Percentiles rank a stretch among this genome's conserved stretches.
Evolutionary conservation across 2,329 filamentous ascomycete genomes (phyloP).

Genomic region (Pseudocercospora fuligena): DNA sequence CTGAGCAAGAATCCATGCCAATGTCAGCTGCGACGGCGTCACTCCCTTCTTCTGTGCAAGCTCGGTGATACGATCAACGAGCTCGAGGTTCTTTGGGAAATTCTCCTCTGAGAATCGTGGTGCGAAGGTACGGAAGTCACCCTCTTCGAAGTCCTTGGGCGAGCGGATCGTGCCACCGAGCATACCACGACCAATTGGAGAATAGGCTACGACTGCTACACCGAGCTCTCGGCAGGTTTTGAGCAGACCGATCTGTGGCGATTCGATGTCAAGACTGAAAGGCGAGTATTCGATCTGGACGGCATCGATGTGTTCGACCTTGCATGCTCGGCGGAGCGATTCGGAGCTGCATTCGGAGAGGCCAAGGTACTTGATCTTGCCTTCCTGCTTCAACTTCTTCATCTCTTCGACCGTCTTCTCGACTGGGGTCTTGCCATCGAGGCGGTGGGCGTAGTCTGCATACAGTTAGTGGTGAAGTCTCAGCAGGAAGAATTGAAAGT

Average conservation of each 20-base stretch:
- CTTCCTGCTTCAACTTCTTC: slow-evolving; percentile 55
- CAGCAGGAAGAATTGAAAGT: neutral
- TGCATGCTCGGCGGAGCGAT: slow-evolving; percentile 57
- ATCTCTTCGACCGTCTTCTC: slow-evolving; percentile 57
- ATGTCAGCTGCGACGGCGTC: slow-evolving; percentile 62
- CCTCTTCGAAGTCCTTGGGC: slow-evolving; percentile 53
- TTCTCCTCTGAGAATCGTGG: slow-evolving; percentile 60
- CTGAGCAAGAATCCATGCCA: slow-evolving; percentile 68
- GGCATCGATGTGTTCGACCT: slow-evolving; percentile 57
- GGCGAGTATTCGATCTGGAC: slow-evolving; percentile 58
- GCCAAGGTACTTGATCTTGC: slow-evolving; percentile 63
- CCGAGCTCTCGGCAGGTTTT: slow-evolving; percentile 64
- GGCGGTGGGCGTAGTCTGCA: slow-evolving; percentile 46
- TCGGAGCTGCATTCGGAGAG: slow-evolving; percentile 57
- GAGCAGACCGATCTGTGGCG: slow-evolving; percentile 54
- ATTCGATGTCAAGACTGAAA: slow-evolving; percentile 65
- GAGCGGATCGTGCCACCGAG: slow-evolving; percentile 57
- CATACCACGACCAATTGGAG: slow-evolving; percentile 64
- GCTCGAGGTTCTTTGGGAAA: slow-evolving; percentile 59
- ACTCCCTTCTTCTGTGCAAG: slow-evolving; percentile 60
- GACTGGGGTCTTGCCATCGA: slow-evolving; percentile 51
- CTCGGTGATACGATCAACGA: slow-evolving; percentile 56
- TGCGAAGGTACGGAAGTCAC: slow-evolving; percentile 53
- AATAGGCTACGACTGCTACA: slow-evolving; percentile 62
- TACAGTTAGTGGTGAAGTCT: neutral